phyloP scores from a whole-genome alignment of 2,329 filamentous ascomycete genomes.

The Trichoderma guizhouense region DNA sequence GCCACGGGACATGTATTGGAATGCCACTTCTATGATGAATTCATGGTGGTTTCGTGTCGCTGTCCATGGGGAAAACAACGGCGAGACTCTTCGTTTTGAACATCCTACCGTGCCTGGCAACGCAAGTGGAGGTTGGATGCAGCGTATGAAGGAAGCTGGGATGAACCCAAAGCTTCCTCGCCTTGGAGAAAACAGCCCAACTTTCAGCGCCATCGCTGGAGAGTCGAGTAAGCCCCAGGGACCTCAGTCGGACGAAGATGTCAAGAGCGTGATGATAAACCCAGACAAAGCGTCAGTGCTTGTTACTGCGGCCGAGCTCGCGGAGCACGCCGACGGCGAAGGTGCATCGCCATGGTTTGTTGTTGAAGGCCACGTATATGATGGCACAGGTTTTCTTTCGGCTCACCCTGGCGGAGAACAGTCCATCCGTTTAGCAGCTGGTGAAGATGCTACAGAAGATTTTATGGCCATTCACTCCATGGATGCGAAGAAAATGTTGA shows the following conservation, averaged over 20 bases:
- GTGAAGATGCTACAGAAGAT: conserved; percentile 83
- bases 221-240: not conserved
- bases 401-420: conserved; percentile 21
- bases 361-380: conserved; percentile 82
- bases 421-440: conserved; percentile 69
- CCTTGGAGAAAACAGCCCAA: conserved; percentile 55
- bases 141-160: conserved; percentile 77
- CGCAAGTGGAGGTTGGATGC: conserved; percentile 87
- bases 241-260: conserved; percentile 23
- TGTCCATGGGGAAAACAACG: conserved; percentile 61
- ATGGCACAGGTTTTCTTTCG: conserved; percentile 71
- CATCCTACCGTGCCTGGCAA: conserved; percentile 81
- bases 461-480: conserved; percentile 75
- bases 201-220: conserved; percentile 35
- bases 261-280: not conserved
- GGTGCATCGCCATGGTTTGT: conserved; percentile 75
- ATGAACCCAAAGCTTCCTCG: conserved; percentile 66
- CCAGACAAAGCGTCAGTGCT: not conserved
- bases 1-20: conserved; percentile 95
- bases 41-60: conserved; percentile 85
- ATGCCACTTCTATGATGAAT: conserved; percentile 97
- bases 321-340: conserved; percentile 43
- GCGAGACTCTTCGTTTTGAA: conserved; percentile 65
- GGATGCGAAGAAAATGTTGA: conserved; percentile 67
- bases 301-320: conserved; percentile 23